Base-by-base conservation (phyloP, 768 basidiomycete species). In the Mycena metata region DNA sequence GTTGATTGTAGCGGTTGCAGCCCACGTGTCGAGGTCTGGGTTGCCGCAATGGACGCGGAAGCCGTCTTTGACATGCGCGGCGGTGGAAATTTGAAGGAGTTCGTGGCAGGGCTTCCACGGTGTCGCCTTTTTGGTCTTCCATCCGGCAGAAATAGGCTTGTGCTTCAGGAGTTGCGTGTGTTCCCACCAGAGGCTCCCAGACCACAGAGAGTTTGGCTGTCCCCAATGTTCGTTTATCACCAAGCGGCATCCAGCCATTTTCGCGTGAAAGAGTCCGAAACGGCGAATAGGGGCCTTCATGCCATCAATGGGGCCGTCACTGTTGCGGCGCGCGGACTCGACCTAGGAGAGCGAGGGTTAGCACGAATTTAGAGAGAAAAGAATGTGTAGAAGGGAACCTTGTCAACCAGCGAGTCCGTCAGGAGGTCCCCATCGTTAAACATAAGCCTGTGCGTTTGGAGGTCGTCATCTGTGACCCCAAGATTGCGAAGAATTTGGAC, bases 191-290 rank as follows among this genome's bases (percentile, higher is more conserved):
- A 65, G 55, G 21, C 64, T 41, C 1, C 71, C 75, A 2, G 75
- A 70, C 6, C 63, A 67, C 23, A 72, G 61, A 1, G 66, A 33
- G 43, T 78, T 79, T 30, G 76, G 73, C 21, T 51, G 66, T 5
- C 78, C 77, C 78, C 78, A 79, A 41, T 67, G 70, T 55, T 79
- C 74, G 55, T 79, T 79, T 0, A 69, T 63, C 8, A 74, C 50
- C 52, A 74, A 60, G 0, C 73, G 74, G 24, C 60, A 61, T 0
- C 67, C 69, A 0, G 78, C 67, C 50, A 79, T 68, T 54, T 78
- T 76, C 21, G 64, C 65, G 36, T 79, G 76, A 23, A 79, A 73
- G 5, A 77, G 56, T 5, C 78, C 77, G 26, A 72, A 65, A 21
- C 73, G 72, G 9, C 69, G 49, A 3, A 45, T 26, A 7, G 35